phyloP scores from a whole-genome alignment of 129 eudicot species.

The Dittrichia graveolens region DNA sequence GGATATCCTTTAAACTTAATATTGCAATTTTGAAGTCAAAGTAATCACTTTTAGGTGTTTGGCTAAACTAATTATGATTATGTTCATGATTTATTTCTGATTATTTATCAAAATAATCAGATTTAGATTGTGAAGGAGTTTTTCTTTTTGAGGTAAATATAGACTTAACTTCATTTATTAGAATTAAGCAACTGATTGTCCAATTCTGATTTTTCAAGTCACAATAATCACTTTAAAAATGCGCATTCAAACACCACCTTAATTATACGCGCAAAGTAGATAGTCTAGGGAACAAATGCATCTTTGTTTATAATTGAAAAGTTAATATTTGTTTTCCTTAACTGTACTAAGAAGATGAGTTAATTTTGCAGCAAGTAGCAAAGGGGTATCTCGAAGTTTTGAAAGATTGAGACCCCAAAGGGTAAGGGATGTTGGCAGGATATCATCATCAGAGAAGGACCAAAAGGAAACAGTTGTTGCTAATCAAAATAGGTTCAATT shows the following conservation, averaged over 20 bases:
- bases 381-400: slow-evolving; percentile 47
- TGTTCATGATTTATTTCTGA: background rate
- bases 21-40: background rate
- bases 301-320: background rate
- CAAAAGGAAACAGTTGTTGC: slow-evolving; percentile 23
- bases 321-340: too few relatives aligned
- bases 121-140: background rate
- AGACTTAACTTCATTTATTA: background rate
- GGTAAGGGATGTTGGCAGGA: slow-evolving; percentile 56
- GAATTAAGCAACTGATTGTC: background rate
- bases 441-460: slow-evolving; percentile 45
- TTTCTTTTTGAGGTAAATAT: background rate
- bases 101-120: background rate
- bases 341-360: too few relatives aligned
- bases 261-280: background rate
- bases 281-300: slow-evolving; percentile 3
- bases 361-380: slow-evolving; percentile 35
- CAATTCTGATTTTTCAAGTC: background rate
- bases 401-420: slow-evolving; percentile 72
- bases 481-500: slow-evolving; percentile 28
- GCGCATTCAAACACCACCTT: background rate
- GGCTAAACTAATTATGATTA: background rate
- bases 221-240: background rate
- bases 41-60: background rate
- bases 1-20: background rate